These are phyloP conservation scores for Penicillium sp. DNA, from an alignment of 2,329 filamentous ascomycete species.

Conservation along the genomic window DNA sequence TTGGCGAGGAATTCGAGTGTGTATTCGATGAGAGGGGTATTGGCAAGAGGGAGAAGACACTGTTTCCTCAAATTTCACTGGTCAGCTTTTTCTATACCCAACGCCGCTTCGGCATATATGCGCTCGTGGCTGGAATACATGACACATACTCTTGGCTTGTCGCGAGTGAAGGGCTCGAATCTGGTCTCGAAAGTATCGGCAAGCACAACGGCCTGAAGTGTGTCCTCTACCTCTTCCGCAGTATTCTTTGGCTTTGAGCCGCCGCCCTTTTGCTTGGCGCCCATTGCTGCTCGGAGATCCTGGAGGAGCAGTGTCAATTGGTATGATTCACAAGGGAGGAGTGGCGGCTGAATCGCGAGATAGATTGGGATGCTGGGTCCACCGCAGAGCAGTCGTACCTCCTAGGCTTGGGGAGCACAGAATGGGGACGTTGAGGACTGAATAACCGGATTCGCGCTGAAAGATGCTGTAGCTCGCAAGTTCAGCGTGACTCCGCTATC, in stretches of 20 bases:
- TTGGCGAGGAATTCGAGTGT: constrained; percentile 94
- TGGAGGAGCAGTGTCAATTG: constrained; percentile 6
- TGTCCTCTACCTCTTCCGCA: constrained; percentile 63
- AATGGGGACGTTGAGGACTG: background rate
- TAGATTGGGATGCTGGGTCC: background rate
- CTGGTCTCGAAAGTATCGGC: constrained; percentile 93
- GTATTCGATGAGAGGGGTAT: constrained; percentile 94
- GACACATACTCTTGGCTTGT: constrained; percentile 75
- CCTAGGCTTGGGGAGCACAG: constrained; percentile 1
- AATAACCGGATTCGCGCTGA: background rate
- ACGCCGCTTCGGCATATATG: background rate
- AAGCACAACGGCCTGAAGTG: constrained; percentile 70
- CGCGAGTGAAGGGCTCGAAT: constrained; percentile 85
- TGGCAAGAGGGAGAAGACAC: constrained; percentile 91
- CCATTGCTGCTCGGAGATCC: constrained; percentile 31
- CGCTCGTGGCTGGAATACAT: background rate
- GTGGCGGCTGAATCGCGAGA: background rate
- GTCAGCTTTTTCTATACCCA: background rate
- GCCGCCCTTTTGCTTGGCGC: constrained; percentile 38
- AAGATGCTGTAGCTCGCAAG: background rate
- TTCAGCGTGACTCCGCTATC: constrained; percentile 12
- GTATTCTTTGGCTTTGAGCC: constrained; percentile 39
- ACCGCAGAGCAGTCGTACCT: constrained; percentile 11
- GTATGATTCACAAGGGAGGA: background rate
- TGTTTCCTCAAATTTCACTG: constrained; percentile 40